Evolutionary conservation across 2,329 filamentous ascomycete genomes (phyloP), one percentile per base, ranked within the genome.

Genomic region (Talaromyces sp.): DNA sequence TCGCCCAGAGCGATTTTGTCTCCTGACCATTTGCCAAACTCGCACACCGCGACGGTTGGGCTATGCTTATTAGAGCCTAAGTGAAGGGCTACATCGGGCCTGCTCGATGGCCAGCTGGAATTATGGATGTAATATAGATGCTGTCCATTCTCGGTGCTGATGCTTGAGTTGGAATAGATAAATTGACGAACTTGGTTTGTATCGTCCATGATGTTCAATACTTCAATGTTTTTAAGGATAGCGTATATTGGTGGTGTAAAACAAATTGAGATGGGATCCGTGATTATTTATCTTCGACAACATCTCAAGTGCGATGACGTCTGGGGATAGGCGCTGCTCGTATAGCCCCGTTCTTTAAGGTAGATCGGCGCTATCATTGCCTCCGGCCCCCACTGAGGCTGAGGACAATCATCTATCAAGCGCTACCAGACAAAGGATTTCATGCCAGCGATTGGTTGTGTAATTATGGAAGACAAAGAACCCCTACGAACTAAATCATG

Each of bases 1-100:
- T 77, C 69, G 43, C 75, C 73, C 10, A 78, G 67, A 8, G 75
- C 74, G 43, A 78, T 67, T 64, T 75, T 74, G 62, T 73, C 70
- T 16, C 70, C 70, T 6, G 75, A 76, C 61, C 78, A 73, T 43
- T 72, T 71, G 11, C 70, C 62, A 63, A 75, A 78, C 52, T 77
- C 76, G 65, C 71, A 72, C 4, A 73, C 68, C 0, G 71, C 75
- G 47, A 70, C 70, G 19, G 75, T 62, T 11, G 63, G 57, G 50
- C 50, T 35, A 3, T 35, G 11, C 7, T 54, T 54, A n/a, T 31
- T 11, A 13, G 3, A 1, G 31, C 50, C 50, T 10, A 31, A 4
- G 27, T 54, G 31, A 14, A 54, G 31, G 27, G 50, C 50, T 54
- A 54, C 50, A n/a, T 54, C 50, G 31, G 50, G 50, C 22, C 31